Percentiles rank a stretch among this genome's conserved stretches.
phyloP scores from a whole-genome alignment of 257 asterid genomes.

The Capsicum chinense region DNA sequence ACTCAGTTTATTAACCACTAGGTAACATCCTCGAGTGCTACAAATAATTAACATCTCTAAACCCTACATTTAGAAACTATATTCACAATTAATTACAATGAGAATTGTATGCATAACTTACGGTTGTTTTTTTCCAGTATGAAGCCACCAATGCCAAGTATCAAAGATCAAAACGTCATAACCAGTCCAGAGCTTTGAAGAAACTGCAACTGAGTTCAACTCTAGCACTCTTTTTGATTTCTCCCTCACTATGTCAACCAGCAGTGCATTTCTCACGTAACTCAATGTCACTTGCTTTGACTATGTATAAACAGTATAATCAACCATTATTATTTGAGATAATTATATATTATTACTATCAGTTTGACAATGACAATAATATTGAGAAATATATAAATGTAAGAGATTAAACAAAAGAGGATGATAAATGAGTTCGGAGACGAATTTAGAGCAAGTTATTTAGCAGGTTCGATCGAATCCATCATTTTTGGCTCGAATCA shows the following conservation, averaged over 20 bases:
- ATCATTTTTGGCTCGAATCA: neutral
- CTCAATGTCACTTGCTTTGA: constrained; percentile 22
- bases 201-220: constrained; percentile 35
- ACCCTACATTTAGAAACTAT: too few species aligned
- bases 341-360: neutral
- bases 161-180: constrained; percentile 41
- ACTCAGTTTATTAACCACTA: too few species aligned
- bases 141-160: constrained; percentile 56
- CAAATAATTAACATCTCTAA: too few species aligned
- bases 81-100: too few species aligned
- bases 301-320: neutral
- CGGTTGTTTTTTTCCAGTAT: constrained; percentile 44
- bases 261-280: constrained; percentile 6
- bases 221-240: constrained; percentile 33
- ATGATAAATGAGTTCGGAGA: neutral
- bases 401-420: neutral
- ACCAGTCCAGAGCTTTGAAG: constrained; percentile 34
- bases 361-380: neutral
- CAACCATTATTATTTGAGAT: neutral
- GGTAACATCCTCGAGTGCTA: too few species aligned
- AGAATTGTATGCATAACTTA: neutral
- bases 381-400: neutral
- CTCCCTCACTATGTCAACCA: constrained; percentile 38
- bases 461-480: neutral
- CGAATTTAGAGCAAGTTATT: neutral